phyloP scores from a whole-genome alignment of 2,329 filamentous ascomycete genomes.

The Talaromyces sp. region DNA sequence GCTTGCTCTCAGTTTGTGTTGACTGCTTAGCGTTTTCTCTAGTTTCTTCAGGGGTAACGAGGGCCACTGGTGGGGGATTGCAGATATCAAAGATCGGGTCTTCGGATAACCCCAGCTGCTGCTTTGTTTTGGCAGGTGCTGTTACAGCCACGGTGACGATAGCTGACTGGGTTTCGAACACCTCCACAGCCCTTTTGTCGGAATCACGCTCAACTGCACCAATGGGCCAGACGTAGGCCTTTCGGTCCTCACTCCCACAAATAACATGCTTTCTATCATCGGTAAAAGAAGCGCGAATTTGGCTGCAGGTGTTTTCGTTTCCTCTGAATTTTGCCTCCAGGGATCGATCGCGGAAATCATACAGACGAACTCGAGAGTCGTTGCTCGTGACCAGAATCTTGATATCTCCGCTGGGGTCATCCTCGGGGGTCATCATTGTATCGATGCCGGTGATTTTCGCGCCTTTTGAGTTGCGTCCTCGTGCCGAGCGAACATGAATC shows the following conservation, averaged over 20 bases:
- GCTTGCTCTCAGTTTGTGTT: constrained; percentile 22
- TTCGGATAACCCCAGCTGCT: constrained; percentile 76
- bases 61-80: constrained; percentile 86
- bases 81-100: constrained; percentile 96
- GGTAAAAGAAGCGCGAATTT: constrained; percentile 86
- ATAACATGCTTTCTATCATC: constrained; percentile 85
- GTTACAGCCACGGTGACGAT: constrained; percentile 89
- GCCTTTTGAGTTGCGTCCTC: constrained; percentile 91
- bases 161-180: constrained; percentile 85
- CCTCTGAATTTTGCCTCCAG: constrained; percentile 90
- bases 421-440: constrained; percentile 64
- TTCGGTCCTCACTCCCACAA: constrained; percentile 89
- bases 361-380: constrained; percentile 87
- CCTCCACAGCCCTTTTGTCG: constrained; percentile 81
- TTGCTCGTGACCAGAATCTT: constrained; percentile 93
- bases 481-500: constrained; percentile 88
- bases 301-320: constrained; percentile 84
- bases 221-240: constrained; percentile 88
- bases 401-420: constrained; percentile 64
- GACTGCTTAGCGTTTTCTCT: constrained; percentile 53
- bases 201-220: constrained; percentile 64
- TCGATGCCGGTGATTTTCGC: constrained; percentile 97
- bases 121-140: constrained; percentile 76
- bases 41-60: constrained; percentile 74
- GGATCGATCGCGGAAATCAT: constrained; percentile 81